Evolutionary conservation across 345 rosid species (phyloP).

Genomic region (Hirschfeldia incana): DNA sequence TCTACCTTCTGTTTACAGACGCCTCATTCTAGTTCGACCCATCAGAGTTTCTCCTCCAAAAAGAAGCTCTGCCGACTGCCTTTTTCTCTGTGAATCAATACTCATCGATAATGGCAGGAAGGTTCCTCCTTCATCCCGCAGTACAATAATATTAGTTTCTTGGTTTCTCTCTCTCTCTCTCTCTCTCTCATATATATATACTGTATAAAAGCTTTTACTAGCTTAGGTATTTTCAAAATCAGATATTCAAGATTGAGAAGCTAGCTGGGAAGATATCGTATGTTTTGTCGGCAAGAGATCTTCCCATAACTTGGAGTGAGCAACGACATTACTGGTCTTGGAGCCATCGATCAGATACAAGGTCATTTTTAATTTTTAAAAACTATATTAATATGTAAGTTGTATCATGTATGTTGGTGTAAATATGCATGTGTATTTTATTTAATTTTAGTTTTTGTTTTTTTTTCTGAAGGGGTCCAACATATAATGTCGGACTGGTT

Average conservation of each 20-base stretch:
- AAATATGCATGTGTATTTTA: too few species aligned
- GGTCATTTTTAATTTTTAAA: slow-evolving; percentile 32
- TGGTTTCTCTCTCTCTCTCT: too few species aligned
- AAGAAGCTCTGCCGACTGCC: slow-evolving; percentile 54
- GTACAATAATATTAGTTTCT: neutral
- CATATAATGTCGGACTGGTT: slow-evolving; percentile 48
- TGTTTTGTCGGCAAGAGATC: slow-evolving; percentile 69
- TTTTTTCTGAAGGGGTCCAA: slow-evolving; percentile 40
- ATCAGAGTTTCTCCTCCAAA: slow-evolving; percentile 50
- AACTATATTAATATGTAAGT: neutral
- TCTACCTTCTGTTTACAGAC: slow-evolving; percentile 46
- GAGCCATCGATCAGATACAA: slow-evolving; percentile 54
- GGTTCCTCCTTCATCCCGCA: slow-evolving; percentile 35
- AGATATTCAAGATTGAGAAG: slow-evolving; percentile 65
- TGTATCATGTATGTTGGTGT: neutral
- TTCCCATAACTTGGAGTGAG: slow-evolving; percentile 62
- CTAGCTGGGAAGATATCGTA: slow-evolving; percentile 54
- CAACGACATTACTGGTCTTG: slow-evolving; percentile 65
- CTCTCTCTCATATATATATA: too few species aligned
- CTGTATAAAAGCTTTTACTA: neutral
- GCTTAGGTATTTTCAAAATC: neutral
- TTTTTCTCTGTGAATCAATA: slow-evolving; percentile 49
- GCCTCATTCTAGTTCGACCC: slow-evolving; percentile 36
- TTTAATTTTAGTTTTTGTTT: too few species aligned
- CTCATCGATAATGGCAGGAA: slow-evolving; percentile 52